These are phyloP conservation scores for Diplogelasinospora grovesii DNA, from an alignment of 495 filamentous ascomycete genomes.

Conservation along the genomic window DNA sequence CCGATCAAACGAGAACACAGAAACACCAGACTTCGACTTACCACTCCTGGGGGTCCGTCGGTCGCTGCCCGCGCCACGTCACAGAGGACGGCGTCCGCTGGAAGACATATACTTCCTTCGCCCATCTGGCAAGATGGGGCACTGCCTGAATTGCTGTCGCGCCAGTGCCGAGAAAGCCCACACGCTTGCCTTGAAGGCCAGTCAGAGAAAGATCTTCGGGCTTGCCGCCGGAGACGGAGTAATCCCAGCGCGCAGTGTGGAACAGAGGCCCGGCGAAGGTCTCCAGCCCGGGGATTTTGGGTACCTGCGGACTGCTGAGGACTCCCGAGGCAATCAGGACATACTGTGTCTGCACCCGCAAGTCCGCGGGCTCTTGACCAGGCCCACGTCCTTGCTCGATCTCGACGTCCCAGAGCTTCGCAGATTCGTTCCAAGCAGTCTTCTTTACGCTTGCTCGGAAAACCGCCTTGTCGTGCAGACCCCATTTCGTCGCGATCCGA, in stretches of 20 bases:
- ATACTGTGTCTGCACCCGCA: constrained; percentile 31
- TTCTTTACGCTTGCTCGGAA: constrained; percentile 37
- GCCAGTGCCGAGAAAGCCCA: constrained; percentile 50
- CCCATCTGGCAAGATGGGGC: constrained; percentile 42
- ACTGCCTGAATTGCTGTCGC: constrained; percentile 50
- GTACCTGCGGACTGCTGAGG: constrained; percentile 39
- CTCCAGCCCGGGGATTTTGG: constrained; percentile 37
- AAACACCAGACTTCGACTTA: constrained; percentile 2
- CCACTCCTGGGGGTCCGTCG: constrained; percentile 43
- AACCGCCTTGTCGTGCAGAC: constrained; percentile 38
- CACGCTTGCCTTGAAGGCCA: constrained; percentile 42
- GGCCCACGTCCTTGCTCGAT: constrained; percentile 31
- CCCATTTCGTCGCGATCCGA: constrained; percentile 34
- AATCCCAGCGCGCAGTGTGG: constrained; percentile 51
- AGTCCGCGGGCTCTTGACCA: constrained; percentile 16
- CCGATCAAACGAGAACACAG: not conserved
- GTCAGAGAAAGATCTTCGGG: constrained; percentile 35
- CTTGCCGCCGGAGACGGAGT: constrained; percentile 46
- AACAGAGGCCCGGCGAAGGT: constrained; percentile 42
- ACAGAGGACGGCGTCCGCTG: constrained; percentile 52
- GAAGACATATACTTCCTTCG: constrained; percentile 48
- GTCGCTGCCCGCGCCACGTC: constrained; percentile 38
- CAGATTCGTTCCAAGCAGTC: constrained; percentile 38
- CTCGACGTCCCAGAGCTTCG: constrained; percentile 35
- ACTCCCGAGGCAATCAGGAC: constrained; percentile 32